These are phyloP conservation scores for Hericium erinaceus DNA, from an alignment of 768 basidiomycete genomes.

Conservation along the genomic window DNA sequence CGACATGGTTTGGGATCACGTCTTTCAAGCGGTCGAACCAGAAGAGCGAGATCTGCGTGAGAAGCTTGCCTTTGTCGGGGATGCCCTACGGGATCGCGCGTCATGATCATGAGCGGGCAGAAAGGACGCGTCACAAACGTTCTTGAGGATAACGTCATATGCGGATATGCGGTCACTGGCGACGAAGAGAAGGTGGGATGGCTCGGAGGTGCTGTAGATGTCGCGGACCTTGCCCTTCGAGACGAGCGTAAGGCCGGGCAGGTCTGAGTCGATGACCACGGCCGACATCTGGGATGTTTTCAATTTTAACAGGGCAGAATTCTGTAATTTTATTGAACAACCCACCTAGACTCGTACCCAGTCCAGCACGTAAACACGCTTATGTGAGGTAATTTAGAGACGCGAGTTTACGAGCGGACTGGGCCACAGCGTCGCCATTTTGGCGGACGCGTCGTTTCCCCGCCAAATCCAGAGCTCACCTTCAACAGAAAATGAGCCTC, in stretches of 20 bases:
- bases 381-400: too few species aligned
- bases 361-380: too few species aligned
- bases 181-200: slow-evolving; percentile 77
- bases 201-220: slow-evolving; percentile 71
- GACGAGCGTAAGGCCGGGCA: slow-evolving; percentile 57
- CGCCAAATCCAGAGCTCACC: too few species aligned
- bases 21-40: slow-evolving; percentile 83
- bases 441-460: too few species aligned
- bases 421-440: too few species aligned
- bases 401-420: too few species aligned
- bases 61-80: slow-evolving; percentile 83
- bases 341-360: too few species aligned
- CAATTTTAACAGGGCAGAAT: too few species aligned
- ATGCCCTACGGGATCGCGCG: slow-evolving; percentile 58
- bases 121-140: slow-evolving; percentile 40
- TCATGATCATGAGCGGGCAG: neutral
- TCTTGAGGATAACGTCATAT: slow-evolving; percentile 90
- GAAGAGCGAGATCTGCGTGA: slow-evolving; percentile 87
- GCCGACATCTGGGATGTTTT: neutral
- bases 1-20: slow-evolving; percentile 85
- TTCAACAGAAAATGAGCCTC: too few species aligned
- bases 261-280: slow-evolving; percentile 44
- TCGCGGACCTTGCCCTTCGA: slow-evolving; percentile 96
- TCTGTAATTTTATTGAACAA: too few species aligned
- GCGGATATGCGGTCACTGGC: slow-evolving; percentile 95